Evolutionary conservation across 2,329 filamentous ascomycete genomes (phyloP), one percentile per base, ranked within the genome.

Genomic region (Trichoderma breve): DNA sequence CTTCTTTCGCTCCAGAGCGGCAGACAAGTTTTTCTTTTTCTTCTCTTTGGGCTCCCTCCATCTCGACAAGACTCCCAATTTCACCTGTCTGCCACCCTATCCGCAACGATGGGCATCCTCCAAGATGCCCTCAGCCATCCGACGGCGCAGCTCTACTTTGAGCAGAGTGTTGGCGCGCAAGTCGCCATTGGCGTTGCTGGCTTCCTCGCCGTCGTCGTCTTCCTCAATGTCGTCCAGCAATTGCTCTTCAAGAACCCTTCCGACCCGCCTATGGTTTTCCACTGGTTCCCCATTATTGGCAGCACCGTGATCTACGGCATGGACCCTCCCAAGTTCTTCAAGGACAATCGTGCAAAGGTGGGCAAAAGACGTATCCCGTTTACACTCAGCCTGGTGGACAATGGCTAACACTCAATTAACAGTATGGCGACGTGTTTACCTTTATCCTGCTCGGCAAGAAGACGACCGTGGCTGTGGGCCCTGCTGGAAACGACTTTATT

Each of bases 301-400:
- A 98, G 92, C 85, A 98, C 96, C 73, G 86, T 98, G 77, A 93
- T 90, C 58, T 99, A 98, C 84, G 95, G 95, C 82, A 98, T 98
- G 83, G 94, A 98, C 79, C 95, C 95, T 18, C 95, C 93, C 79
- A 86, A 86, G 66, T 98, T 98, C 87, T 97, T 98, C 85, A 86
- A 77, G 88, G 90, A 86, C 80, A 88, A 88, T 83, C 90, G 90
- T 77, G 86, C 88, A 77, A 97, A 97, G 91, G 93, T 94, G 39
- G 36, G 67, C 67, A 43, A 43, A 51, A 34, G 30, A 21, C 34
- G 11, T 7, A 43, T 53, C 32, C 2, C 15, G 39, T 11, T 36
- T 14, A 15, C 15, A 11, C 3, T 51, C 24, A 3, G 14, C 14
- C 32, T n/a, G 8, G 21, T 14, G 6, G 60, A 12, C 34, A 36